A percentile compares a stretch with the other conserved stretches of the same genome.
phyloP scores from a whole-genome alignment of 2,329 filamentous ascomycete species.

The Coniochaeta sp. region DNA sequence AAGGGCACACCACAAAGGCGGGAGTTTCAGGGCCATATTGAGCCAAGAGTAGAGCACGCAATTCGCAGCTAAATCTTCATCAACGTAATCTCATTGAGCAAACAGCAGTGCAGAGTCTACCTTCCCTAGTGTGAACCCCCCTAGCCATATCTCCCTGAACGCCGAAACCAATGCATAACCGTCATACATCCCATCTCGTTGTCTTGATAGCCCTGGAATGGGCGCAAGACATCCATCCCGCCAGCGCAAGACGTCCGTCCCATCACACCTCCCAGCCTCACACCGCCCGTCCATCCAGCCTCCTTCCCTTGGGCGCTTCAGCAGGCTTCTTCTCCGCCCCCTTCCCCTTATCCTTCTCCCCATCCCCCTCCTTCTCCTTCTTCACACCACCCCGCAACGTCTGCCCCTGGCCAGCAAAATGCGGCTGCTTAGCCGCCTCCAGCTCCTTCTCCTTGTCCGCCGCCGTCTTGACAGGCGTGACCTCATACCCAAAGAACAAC shows the following conservation, averaged over 20 bases:
- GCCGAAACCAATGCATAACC: slow-evolving; percentile 1
- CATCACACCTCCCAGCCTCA: no score
- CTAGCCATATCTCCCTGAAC: neutral
- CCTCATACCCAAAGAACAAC: slow-evolving; percentile 92
- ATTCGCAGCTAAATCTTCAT: neutral
- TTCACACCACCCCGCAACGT: slow-evolving; percentile 65
- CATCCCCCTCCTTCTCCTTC: slow-evolving; percentile 43
- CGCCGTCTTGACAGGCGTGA: slow-evolving; percentile 79
- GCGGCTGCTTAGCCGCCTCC: slow-evolving; percentile 59
- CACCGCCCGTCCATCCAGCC: slow-evolving; percentile 33
- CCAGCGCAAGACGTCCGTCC: no score
- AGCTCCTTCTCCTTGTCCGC: slow-evolving; percentile 63
- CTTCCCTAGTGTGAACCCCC: neutral
- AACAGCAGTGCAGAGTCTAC: neutral
- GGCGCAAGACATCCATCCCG: no score
- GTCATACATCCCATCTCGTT: no score
- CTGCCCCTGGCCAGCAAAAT: slow-evolving; percentile 79
- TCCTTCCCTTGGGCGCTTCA: slow-evolving; percentile 24
- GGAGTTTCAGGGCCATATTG: no score
- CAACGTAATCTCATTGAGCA: neutral
- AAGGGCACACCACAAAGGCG: no score
- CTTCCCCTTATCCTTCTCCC: slow-evolving; percentile 31
- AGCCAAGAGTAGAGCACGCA: no score
- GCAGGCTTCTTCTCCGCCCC: slow-evolving; percentile 35
- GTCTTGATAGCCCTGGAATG: no score